phyloP scores from a whole-genome alignment of 2,329 filamentous ascomycete genomes.

The Colletotrichum orbiculare region DNA sequence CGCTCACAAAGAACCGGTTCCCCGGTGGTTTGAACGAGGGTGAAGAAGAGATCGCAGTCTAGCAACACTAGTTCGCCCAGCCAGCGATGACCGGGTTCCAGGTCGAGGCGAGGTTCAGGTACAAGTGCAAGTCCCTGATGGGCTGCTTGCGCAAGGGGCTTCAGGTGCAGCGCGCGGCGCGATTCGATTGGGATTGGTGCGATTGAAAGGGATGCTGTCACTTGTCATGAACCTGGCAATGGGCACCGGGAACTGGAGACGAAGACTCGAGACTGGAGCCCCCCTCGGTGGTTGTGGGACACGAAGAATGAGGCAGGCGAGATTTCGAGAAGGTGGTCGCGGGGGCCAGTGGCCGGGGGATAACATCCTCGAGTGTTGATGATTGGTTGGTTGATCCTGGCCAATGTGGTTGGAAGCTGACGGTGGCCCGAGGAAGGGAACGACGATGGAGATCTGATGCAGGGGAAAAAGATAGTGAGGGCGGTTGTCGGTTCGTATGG shows the following conservation, averaged over 20 bases:
- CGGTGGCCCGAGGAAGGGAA: conserved; percentile 29
- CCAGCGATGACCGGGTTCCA: conserved; percentile 6
- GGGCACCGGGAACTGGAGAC: conserved; percentile 14
- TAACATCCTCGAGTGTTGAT: no score
- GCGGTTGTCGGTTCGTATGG: conserved; percentile 22
- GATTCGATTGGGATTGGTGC: conserved; percentile 2
- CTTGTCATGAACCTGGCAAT: conserved; percentile 35
- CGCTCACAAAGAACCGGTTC: conserved; percentile 1
- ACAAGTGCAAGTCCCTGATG: neutral
- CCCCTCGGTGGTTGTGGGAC: conserved; percentile 11
- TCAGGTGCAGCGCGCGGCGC: neutral
- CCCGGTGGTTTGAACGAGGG: conserved; percentile 4
- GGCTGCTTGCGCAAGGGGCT: neutral
- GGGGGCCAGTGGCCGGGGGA: conserved; percentile 9
- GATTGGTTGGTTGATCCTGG: no score
- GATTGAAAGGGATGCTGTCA: conserved; percentile 29
- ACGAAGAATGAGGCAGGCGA: conserved; percentile 9
- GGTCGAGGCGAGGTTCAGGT: conserved; percentile 6
- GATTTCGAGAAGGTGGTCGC: conserved; percentile 29
- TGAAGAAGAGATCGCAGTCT: conserved; percentile 15
- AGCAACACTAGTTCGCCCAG: neutral
- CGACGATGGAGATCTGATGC: conserved; percentile 30
- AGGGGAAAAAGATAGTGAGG: conserved; percentile 11
- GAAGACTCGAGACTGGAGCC: no score
- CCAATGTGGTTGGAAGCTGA: conserved; percentile 20